Percentiles rank a stretch among this genome's conserved stretches.
Conservation (phyloP, 805 yeast genomes). For the baker's yeast (Saccharomyces cerevisiae) region DNA sequence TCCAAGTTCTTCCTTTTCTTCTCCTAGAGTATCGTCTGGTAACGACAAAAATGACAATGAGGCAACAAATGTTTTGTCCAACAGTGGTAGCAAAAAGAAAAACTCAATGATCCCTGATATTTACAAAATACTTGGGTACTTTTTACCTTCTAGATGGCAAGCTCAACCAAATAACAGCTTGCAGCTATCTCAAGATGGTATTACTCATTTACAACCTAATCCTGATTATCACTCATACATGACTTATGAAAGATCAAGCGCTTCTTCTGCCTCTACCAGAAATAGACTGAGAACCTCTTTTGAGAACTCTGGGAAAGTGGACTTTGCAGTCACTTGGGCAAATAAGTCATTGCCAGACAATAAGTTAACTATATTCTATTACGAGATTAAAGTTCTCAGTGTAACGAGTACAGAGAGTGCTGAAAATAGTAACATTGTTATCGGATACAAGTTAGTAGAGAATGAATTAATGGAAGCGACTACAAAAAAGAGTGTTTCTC, state of each 20-base stretch:
- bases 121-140: constrained; percentile 22
- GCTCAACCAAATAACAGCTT: constrained; percentile 21
- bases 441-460: constrained; percentile 20
- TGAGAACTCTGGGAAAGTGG: constrained; percentile 14
- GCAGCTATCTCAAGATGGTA: constrained; percentile 23
- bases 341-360: constrained; percentile 19
- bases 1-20: not conserved
- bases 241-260: constrained; percentile 12
- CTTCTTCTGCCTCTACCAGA: constrained; percentile 11
- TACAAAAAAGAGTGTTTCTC: not conserved
- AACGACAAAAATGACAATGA: not conserved
- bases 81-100: constrained; percentile 4
- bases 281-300: constrained; percentile 17
- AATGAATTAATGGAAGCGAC: not conserved
- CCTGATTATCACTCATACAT: constrained; percentile 22
- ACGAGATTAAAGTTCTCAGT: constrained; percentile 21
- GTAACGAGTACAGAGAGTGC: constrained; percentile 24
- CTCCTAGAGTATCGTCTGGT: not conserved
- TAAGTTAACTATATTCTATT: constrained; percentile 24
- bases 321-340: constrained; percentile 25
- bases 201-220: constrained; percentile 17
- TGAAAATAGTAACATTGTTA: constrained; percentile 20
- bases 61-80: not conserved
- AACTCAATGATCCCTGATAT: constrained; percentile 18
- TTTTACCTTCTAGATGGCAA: constrained; percentile 25